phyloP scores from a whole-genome alignment of 192 early-diverging fungal genomes.

The Linnemannia zychae region DNA sequence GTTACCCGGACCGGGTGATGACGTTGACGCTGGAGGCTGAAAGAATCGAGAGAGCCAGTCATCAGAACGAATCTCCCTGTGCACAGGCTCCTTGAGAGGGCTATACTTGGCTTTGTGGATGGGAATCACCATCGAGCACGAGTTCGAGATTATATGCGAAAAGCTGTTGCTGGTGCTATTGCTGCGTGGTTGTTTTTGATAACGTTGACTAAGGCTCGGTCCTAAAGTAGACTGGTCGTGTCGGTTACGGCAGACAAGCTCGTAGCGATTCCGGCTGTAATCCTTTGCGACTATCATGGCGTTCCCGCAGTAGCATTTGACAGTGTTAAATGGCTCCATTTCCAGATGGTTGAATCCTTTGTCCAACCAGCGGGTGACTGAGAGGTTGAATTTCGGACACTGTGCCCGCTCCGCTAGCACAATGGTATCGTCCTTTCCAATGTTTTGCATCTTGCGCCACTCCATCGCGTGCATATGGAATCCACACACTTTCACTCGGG shows the following conservation, averaged over 20 bases:
- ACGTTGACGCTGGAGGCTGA: background rate
- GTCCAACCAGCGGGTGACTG: slow-evolving; percentile 40
- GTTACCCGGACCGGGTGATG: background rate
- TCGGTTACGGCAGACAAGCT: slow-evolving; percentile 23
- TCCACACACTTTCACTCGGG: slow-evolving; percentile 35
- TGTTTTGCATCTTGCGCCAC: slow-evolving; percentile 31
- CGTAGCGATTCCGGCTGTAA: background rate
- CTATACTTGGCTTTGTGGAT: slow-evolving; percentile 6
- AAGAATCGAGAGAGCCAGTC: slow-evolving; percentile 27
- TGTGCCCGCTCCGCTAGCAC: slow-evolving; percentile 14
- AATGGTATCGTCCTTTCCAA: background rate
- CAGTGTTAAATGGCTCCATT: slow-evolving; percentile 22
- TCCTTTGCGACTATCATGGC: slow-evolving; percentile 32
- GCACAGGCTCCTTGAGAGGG: background rate
- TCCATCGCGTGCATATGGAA: slow-evolving; percentile 56
- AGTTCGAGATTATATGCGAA: background rate
- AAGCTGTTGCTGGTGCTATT: background rate
- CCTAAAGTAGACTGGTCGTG: background rate
- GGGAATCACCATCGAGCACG: slow-evolving; percentile 17
- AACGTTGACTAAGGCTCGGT: background rate
- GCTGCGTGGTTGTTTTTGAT: background rate
- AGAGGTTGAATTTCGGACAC: slow-evolving; percentile 45
- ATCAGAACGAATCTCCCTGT: slow-evolving; percentile 7
- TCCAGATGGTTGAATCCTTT: slow-evolving; percentile 13
- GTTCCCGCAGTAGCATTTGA: slow-evolving; percentile 28